Conservation (phyloP, 1,284 basidiomycete genomes). For the Mycena sp. region DNA sequence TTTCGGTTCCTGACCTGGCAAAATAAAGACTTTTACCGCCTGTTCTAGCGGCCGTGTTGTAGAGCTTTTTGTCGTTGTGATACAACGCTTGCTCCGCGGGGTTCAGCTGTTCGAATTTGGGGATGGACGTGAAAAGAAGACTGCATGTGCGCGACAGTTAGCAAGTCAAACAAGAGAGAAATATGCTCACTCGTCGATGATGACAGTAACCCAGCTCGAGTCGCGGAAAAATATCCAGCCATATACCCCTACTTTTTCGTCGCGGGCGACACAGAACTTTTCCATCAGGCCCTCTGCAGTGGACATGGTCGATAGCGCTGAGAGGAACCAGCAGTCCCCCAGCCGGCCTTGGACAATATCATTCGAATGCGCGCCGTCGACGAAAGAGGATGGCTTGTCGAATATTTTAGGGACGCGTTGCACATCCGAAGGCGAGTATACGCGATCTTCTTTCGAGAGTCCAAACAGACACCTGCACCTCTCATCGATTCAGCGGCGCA, state of each 20-base stretch:
- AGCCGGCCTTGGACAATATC: slow-evolving; percentile 50
- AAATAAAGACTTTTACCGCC: slow-evolving; percentile 61
- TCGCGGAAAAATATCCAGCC: slow-evolving; percentile 52
- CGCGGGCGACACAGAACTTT: slow-evolving; percentile 52
- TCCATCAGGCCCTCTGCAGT: slow-evolving; percentile 48
- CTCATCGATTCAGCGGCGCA: slow-evolving; percentile 39
- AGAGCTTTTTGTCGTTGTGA: slow-evolving; percentile 56
- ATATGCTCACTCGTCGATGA: slow-evolving; percentile 42
- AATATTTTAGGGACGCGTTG: slow-evolving; percentile 51
- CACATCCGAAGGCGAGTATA: slow-evolving; percentile 38
- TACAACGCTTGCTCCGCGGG: slow-evolving; percentile 52
- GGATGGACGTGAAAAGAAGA: slow-evolving; percentile 32
- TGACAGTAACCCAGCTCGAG: slow-evolving; percentile 48
- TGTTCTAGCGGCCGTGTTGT: slow-evolving; percentile 55
- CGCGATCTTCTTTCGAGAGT: slow-evolving; percentile 9
- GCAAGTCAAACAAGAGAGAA: neutral
- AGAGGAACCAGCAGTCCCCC: slow-evolving; percentile 55
- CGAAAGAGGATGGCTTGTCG: slow-evolving; percentile 48
- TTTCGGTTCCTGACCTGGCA: slow-evolving; percentile 54
- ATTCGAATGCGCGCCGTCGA: slow-evolving; percentile 43
- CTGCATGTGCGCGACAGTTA: neutral
- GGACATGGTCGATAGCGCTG: slow-evolving; percentile 48
- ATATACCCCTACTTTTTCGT: slow-evolving; percentile 51
- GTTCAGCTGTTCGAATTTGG: slow-evolving; percentile 59
- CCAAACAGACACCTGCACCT: slow-evolving; percentile 29